Evolutionary conservation across 2,329 filamentous ascomycete genomes (phyloP).

Genomic region (Phaeosphaeria sp.): DNA sequence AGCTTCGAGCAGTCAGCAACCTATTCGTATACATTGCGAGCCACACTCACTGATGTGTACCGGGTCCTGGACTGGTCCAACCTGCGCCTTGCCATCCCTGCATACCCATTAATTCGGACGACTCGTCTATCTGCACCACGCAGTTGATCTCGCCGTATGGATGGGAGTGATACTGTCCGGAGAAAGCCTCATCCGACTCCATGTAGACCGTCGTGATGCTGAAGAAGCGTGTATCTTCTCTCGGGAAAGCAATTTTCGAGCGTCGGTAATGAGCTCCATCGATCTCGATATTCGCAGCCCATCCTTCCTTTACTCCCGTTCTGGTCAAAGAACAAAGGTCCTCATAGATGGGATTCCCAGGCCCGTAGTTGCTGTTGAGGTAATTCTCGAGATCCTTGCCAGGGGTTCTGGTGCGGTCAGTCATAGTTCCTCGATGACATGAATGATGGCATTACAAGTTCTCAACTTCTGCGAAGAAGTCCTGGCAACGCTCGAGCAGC

Average conservation of each 20-base stretch:
- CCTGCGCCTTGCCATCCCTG: slow-evolving; percentile 63
- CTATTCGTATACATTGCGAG: background rate
- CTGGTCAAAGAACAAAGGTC: slow-evolving; percentile 44
- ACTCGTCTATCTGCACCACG: slow-evolving; percentile 58
- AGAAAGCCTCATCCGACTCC: slow-evolving; percentile 58
- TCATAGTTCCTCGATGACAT: background rate
- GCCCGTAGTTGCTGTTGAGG: slow-evolving; percentile 45
- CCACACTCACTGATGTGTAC: slow-evolving; percentile 58
- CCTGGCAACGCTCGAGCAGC: slow-evolving; percentile 29
- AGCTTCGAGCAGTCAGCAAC: slow-evolving; percentile 34
- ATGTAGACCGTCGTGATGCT: slow-evolving; percentile 66
- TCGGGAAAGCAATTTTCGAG: slow-evolving; percentile 56
- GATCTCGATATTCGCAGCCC: slow-evolving; percentile 45
- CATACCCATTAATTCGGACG: slow-evolving; percentile 62
- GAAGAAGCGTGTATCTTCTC: slow-evolving; percentile 57
- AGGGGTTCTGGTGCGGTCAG: slow-evolving; percentile 35
- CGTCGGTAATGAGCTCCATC: slow-evolving; percentile 39
- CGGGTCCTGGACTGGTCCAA: slow-evolving; percentile 63
- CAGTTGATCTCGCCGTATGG: slow-evolving; percentile 65
- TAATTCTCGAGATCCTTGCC: slow-evolving; percentile 44
- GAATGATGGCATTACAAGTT: slow-evolving; percentile 25
- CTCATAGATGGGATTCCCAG: slow-evolving; percentile 46
- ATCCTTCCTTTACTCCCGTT: slow-evolving; percentile 47
- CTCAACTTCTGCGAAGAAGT: slow-evolving; percentile 39
- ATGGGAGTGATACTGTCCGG: slow-evolving; percentile 62